These are phyloP conservation scores for Castanea sativa DNA, from an alignment of 306 rosid species.

Conservation along the genomic window DNA sequence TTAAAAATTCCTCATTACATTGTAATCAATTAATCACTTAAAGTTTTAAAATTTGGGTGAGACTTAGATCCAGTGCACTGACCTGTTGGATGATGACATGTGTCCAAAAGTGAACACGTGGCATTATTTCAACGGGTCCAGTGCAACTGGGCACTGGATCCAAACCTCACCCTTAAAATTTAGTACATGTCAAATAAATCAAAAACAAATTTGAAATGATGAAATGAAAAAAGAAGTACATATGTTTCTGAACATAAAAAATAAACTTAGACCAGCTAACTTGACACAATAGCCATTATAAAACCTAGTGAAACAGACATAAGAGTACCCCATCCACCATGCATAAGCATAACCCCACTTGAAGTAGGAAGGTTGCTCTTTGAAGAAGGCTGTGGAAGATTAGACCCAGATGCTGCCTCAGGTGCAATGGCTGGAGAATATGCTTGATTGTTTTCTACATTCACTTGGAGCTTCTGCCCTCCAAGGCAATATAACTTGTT, in stretches of 20 bases:
- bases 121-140: too few relatives aligned
- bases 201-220: background rate
- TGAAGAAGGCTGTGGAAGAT: conserved; percentile 44
- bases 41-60: too few relatives aligned
- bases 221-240: background rate
- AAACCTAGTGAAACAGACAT: background rate
- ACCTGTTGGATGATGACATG: rapidly evolving
- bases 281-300: conserved; percentile 7
- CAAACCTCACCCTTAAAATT: too few relatives aligned
- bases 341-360: conserved; percentile 13
- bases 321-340: conserved; percentile 3
- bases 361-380: conserved; percentile 46
- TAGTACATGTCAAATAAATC: too few relatives aligned
- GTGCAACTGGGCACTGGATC: too few relatives aligned
- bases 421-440: conserved; percentile 53
- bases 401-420: conserved; percentile 12
- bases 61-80: too few relatives aligned
- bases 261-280: background rate
- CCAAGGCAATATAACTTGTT: conserved; percentile 76
- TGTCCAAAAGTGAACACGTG: too few relatives aligned
- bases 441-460: conserved; percentile 35
- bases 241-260: background rate
- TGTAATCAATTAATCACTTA: too few relatives aligned
- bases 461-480: conserved; percentile 72
- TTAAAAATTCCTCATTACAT: too few relatives aligned